These are phyloP conservation scores for Cyberlindnera xylosilytica DNA, from an alignment of 805 yeast genomes.

Conservation along the genomic window DNA sequence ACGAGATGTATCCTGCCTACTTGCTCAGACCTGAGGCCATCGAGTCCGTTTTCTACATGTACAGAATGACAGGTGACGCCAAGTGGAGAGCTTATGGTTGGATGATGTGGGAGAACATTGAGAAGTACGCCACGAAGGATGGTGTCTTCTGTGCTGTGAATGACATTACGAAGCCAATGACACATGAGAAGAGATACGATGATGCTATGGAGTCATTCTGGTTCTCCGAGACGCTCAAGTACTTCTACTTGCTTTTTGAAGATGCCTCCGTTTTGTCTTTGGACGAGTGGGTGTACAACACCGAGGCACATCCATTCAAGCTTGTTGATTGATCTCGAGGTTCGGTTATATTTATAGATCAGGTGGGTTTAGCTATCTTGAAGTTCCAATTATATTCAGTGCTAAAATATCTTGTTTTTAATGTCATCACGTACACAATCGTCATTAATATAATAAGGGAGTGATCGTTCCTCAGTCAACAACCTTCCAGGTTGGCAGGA, in stretches of 20 bases:
- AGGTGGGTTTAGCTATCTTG: no score
- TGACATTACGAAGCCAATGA: conserved; percentile 35
- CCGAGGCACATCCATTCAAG: conserved; percentile 60
- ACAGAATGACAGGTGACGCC: conserved; percentile 56
- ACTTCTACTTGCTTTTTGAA: conserved; percentile 47
- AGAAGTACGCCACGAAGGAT: conserved; percentile 30
- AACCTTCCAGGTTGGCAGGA: conserved; percentile 55
- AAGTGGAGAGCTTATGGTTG: conserved; percentile 56
- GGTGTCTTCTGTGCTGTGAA: conserved; percentile 37
- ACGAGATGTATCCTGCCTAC: conserved; percentile 36
- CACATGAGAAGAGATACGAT: conserved; percentile 22
- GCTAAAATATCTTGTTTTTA: background rate
- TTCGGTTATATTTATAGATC: background rate
- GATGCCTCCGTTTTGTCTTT: conserved; percentile 40
- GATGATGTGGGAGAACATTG: conserved; percentile 40
- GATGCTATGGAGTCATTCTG: conserved; percentile 49
- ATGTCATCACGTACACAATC: background rate
- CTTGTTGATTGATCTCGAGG: conserved; percentile 7
- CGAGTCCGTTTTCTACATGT: conserved; percentile 57
- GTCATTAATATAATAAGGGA: no score
- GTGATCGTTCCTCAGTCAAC: no score
- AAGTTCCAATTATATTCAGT: background rate
- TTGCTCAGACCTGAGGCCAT: conserved; percentile 59
- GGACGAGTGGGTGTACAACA: conserved; percentile 55
- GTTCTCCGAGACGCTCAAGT: conserved; percentile 59